A percentile compares a stretch with the other conserved stretches of the same genome.
phyloP scores from a whole-genome alignment of 306 rosid species.

The Glycine tomentella region DNA sequence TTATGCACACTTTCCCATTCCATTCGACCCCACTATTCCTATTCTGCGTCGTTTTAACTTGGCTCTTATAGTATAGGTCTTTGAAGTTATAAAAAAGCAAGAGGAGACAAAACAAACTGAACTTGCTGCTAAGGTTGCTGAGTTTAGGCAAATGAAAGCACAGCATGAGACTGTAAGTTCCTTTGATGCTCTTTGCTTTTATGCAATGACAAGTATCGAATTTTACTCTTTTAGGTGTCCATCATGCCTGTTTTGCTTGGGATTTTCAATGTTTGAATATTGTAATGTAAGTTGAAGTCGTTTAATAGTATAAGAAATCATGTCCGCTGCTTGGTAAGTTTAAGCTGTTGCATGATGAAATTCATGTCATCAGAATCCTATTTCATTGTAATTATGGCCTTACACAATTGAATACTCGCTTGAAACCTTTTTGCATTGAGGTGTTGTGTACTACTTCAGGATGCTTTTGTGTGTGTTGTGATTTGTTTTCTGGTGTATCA shows the following conservation, averaged over 20 bases:
- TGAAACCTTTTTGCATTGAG: conserved; percentile 8
- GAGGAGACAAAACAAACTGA: conserved; percentile 85
- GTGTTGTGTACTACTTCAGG: background rate
- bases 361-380: background rate
- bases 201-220: background rate
- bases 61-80: conserved; percentile 52
- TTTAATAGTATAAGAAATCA: background rate
- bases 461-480: conserved; percentile 3
- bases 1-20: background rate
- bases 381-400: conserved; percentile 10
- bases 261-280: conserved; percentile 1
- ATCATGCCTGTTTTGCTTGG: conserved; percentile 7
- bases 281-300: background rate
- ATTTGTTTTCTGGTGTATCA: background rate
- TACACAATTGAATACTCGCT: background rate
- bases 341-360: conserved; percentile 35
- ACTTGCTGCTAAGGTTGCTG: conserved; percentile 72
- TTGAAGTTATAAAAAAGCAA: conserved; percentile 69
- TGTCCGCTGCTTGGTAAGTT: background rate
- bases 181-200: background rate
- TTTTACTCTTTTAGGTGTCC: background rate
- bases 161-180: conserved; percentile 78
- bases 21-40: background rate
- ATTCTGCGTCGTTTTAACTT: background rate
- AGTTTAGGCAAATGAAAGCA: conserved; percentile 77